Evolutionary conservation across 2,329 filamentous ascomycete species (phyloP), one percentile per base, ranked within the genome.

Genomic region (Diplodia mutila): DNA sequence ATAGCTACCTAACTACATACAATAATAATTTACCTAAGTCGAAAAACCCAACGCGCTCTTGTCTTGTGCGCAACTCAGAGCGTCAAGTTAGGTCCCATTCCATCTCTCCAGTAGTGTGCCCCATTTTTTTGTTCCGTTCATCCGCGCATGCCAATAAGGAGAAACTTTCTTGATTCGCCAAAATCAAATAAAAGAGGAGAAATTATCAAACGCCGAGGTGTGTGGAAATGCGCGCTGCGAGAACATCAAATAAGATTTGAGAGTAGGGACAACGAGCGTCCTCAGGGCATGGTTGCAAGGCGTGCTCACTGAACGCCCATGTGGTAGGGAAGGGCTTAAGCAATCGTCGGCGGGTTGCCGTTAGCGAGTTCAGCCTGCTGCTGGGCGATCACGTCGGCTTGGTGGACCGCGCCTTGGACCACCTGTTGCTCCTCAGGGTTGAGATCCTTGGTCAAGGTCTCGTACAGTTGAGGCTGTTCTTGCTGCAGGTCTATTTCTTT

Each of bases 381-480:
- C 72, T 82, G 74, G 18, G 80, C 80, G 72, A 88, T 84, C 67
- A 82, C 81, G 69, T 89, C 86, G 67, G 91, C 91, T 79, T 91
- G 87, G 71, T 90, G 85, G 69, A 97, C 87, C 67, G 94, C 92
- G 25, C 84, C 86, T 77, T 96, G 90, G 70, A 98, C 87, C 59
- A 96, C 85, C 70, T 86, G 86, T 78, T 95, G 92, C 76, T 98
- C 94, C 61, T 95, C 92, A 0, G 88, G 84, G 46, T 87, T 89
- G 49, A 98, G 86, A 69, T 92, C 91, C 72, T 90, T 88, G 25
- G 92, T 93, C 68, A 99, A 85, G 68, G 85, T 90, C 52, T 89
- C 84, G 78, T 98, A 99, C 72, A 97, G 90, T 72, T 94, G 91
- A 18, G 94, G 94, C 75, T 97, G 93, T 74, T 94, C 91, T 81